Percentiles rank a stretch among this genome's conserved stretches.
These are phyloP conservation scores for Trichoderma breve DNA, from an alignment of 2,329 filamentous ascomycete species.

Conservation along the genomic window DNA sequence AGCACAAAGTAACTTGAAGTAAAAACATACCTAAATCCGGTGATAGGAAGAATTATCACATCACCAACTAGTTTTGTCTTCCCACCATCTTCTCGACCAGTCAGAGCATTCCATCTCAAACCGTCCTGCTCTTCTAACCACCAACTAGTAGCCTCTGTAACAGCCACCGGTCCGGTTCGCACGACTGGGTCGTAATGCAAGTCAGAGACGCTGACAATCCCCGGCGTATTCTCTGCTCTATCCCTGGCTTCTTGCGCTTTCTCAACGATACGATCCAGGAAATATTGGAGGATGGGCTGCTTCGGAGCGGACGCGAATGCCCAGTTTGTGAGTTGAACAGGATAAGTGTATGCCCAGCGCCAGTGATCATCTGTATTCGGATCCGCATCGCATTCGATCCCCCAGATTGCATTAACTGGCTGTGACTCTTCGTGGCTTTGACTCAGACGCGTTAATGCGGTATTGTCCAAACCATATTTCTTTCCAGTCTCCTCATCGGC, in stretches of 20 bases:
- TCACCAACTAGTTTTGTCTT: conserved; percentile 26
- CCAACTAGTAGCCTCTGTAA: conserved; percentile 24
- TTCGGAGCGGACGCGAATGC: conserved; percentile 26
- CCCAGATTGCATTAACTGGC: conserved; percentile 26
- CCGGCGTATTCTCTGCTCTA: neutral
- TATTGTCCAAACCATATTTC: conserved; percentile 19
- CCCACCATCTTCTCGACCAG: conserved; percentile 25
- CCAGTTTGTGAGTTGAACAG: conserved; percentile 28
- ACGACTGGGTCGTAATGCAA: conserved; percentile 23
- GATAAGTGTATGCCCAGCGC: conserved; percentile 29
- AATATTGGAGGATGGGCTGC: conserved; percentile 24
- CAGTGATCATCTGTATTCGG: conserved; percentile 25
- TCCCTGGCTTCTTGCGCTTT: conserved; percentile 11
- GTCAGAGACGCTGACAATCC: neutral
- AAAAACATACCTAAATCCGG: conserved; percentile 26
- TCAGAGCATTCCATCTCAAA: conserved; percentile 28
- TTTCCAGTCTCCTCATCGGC: conserved; percentile 23
- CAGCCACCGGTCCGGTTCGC: conserved; percentile 27
- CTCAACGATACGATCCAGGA: conserved; percentile 22
- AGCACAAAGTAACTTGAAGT: neutral
- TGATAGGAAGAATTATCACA: conserved; percentile 26
- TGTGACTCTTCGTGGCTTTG: neutral
- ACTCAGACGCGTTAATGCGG: neutral
- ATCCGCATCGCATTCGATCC: conserved; percentile 27
- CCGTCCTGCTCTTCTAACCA: conserved; percentile 25